Base-by-base conservation (phyloP, 257 asterid genomes). In the Ligustrum vulgare region DNA sequence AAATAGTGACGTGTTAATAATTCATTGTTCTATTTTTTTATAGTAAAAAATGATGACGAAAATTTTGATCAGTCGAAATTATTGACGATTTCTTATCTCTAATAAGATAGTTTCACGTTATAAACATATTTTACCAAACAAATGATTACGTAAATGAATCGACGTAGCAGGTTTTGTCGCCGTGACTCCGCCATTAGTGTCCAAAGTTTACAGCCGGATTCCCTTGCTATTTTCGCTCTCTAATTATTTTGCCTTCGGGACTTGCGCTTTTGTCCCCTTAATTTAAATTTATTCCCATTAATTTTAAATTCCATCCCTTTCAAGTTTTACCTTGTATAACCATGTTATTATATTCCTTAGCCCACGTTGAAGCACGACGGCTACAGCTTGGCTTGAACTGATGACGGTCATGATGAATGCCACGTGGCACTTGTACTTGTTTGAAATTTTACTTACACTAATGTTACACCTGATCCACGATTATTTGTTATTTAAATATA, bases 291-390 rank as follows among this genome's bases (percentile, higher is more conserved):
- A 28, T 39, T 8, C 39, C 15, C 47, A 41, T 11, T 34, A 62
- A 4, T 68, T 76, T 34, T 63, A 32, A 74, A 78, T 70, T 80
- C 66, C 34, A 71, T 33, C 84, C 75, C 31, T n/a, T 72, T 43
- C 74, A 28, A 67, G 45, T 68, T 71, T 64, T 64, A 28, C 86
- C 79, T 45, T 45, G 28, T n/a, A 82, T 71, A 72, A 62, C 76
- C 98, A 91, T 84, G 98, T 85, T 89, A 90, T 83, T 87, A 83
- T 91, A 90, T 91, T 91, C 98, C 93, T 74, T 80, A 83, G 84
- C 86, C 93, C 98, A 93, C 95, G 96, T 93, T 93, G 81, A 71
- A 70, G 89, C 97, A 93, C 98, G 95, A 93, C 77, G 88, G 72
- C 82, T 89, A 93, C 98, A 93, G 96, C 96, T 93, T 84, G 89